phyloP scores from a whole-genome alignment of 108 stramenopile species.

The Fragilariopsis cylindrus region DNA sequence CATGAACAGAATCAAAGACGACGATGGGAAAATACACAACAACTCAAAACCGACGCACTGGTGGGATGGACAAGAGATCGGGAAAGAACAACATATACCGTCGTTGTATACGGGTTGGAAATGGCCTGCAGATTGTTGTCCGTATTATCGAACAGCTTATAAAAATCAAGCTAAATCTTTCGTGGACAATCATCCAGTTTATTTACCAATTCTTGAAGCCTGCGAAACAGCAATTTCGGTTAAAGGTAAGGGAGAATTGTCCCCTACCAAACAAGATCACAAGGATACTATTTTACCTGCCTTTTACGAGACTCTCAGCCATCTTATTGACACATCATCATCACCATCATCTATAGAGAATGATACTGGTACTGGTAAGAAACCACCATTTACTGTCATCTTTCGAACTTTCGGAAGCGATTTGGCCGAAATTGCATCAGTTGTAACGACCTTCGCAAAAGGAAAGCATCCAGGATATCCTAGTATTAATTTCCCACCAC shows the following conservation, averaged over 20 bases:
- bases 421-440: slow-evolving; percentile 54
- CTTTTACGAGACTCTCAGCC: slow-evolving; percentile 65
- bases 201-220: slow-evolving; percentile 30
- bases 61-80: slow-evolving; percentile 79
- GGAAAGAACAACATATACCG: slow-evolving; percentile 36
- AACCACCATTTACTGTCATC: slow-evolving; percentile 50
- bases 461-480: slow-evolving; percentile 79
- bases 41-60: slow-evolving; percentile 66
- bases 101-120: slow-evolving; percentile 75
- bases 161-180: slow-evolving; percentile 62
- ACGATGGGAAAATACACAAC: slow-evolving; percentile 33
- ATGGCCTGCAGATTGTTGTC: slow-evolving; percentile 64
- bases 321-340: slow-evolving; percentile 24
- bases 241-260: not conserved
- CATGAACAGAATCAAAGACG: not conserved
- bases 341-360: slow-evolving; percentile 4
- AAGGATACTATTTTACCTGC: slow-evolving; percentile 61
- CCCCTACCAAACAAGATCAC: slow-evolving; percentile 4
- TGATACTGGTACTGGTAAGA: not conserved
- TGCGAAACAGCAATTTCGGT: slow-evolving; percentile 7
- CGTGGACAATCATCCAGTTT: slow-evolving; percentile 45
- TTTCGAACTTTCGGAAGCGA: slow-evolving; percentile 86
- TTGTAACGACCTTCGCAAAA: slow-evolving; percentile 63
- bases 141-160: slow-evolving; percentile 77
- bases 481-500: slow-evolving; percentile 43